Evolutionary conservation across 1,139 yeast species (phyloP).

Genomic region (Geotrichum phurueaensis): DNA sequence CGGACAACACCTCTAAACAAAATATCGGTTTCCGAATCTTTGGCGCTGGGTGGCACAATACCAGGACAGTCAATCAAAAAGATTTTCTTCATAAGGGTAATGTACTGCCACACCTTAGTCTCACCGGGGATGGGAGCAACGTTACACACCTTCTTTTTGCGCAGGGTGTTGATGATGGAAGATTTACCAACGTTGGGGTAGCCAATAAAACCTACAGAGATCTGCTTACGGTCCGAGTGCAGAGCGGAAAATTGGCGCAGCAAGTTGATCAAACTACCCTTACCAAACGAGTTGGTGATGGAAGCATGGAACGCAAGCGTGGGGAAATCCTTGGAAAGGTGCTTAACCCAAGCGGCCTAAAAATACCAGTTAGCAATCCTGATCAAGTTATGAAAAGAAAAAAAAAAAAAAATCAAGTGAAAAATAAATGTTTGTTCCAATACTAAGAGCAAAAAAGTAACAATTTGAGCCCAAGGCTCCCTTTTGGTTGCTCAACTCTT

Average conservation of each 20-base stretch:
- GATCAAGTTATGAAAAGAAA: constrained; percentile 3
- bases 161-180: constrained; percentile 85
- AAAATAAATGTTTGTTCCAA: constrained; percentile 34
- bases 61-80: constrained; percentile 98
- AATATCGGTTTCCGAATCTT: constrained; percentile 90
- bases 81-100: constrained; percentile 91
- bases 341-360: constrained; percentile 98
- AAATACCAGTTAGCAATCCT: constrained; percentile 41
- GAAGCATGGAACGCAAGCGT: constrained; percentile 98
- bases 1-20: constrained; percentile 95
- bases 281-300: constrained; percentile 94
- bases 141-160: constrained; percentile 90
- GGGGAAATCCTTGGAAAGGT: constrained; percentile 83
- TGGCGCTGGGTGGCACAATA: constrained; percentile 90
- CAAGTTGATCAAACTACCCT: constrained; percentile 89
- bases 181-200: constrained; percentile 98
- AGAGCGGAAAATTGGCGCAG: constrained; percentile 86
- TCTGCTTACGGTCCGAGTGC: constrained; percentile 90
- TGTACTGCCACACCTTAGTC: constrained; percentile 98
- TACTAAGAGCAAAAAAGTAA: constrained; percentile 36
- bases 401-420: constrained; percentile 29
- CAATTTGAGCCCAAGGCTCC: constrained; percentile 9
- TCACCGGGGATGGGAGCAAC: constrained; percentile 99
- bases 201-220: constrained; percentile 94
- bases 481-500: constrained; percentile 36